phyloP scores from a whole-genome alignment of 768 basidiomycete species.

The Lentinula lateritia region DNA sequence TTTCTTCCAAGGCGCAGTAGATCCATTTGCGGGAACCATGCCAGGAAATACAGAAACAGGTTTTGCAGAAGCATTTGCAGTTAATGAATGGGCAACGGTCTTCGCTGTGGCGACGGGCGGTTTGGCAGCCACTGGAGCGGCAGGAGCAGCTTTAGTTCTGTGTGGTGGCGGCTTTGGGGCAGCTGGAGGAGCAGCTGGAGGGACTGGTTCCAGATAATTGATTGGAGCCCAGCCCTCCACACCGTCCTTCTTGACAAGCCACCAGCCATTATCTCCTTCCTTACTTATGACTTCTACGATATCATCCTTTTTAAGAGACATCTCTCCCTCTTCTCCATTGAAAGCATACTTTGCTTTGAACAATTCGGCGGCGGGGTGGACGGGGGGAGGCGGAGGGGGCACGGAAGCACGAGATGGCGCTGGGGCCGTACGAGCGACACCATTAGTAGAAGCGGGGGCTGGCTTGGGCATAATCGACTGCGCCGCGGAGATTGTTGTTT shows the following conservation, averaged over 20 bases:
- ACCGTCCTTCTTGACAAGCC: conserved; percentile 83
- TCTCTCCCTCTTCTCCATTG: conserved; percentile 87
- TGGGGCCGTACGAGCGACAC: conserved; percentile 22
- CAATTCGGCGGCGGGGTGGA: conserved; percentile 61
- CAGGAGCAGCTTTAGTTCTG: conserved; percentile 31
- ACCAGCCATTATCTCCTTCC: conserved; percentile 95
- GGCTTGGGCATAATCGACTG: conserved; percentile 22
- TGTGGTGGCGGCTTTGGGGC: conserved; percentile 66
- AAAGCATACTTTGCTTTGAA: conserved; percentile 94
- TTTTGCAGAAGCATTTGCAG: conserved; percentile 62
- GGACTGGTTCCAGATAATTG: conserved; percentile 84
- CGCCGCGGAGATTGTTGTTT: conserved; percentile 36
- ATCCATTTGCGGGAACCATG: conserved; percentile 62
- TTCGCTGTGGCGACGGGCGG: conserved; percentile 24
- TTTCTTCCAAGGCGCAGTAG: conserved; percentile 73
- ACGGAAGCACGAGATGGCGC: conserved; percentile 32
- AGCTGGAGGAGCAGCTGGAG: conserved; percentile 57
- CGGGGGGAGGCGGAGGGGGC: conserved; percentile 44
- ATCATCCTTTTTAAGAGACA: conserved; percentile 87
- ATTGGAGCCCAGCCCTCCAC: conserved; percentile 93
- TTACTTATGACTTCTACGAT: conserved; percentile 88
- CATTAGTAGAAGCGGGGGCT: conserved; percentile 21
- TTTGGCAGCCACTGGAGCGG: conserved; percentile 27
- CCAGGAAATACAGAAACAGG: conserved; percentile 82
- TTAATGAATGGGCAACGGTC: conserved; percentile 33